Evolutionary conservation across 192 early-diverging fungal genomes (phyloP), one percentile per base, ranked within the genome.

Genomic region (Mortierella claussenii): DNA sequence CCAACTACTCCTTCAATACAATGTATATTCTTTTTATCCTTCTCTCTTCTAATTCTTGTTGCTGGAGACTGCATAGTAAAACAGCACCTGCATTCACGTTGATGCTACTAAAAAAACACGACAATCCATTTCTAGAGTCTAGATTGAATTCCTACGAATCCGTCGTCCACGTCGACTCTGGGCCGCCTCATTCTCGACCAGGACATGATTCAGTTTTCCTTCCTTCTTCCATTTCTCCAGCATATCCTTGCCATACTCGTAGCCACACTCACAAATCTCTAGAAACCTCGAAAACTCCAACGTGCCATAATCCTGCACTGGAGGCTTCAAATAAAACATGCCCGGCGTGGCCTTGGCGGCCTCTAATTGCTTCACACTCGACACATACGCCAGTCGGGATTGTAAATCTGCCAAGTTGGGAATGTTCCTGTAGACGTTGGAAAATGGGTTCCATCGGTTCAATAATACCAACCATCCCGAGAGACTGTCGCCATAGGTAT

Each of bases 391-490:
- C 28, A 99, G 80, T 26, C 96, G 85, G 20, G 90, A 89, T 80
- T 99, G 98, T 66, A 99, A 92, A 67, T 99, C 98, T 2, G 95
- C 90, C 65, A 99, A 85, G 5, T 86, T 89, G 18, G 98, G 98
- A 34, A 99, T 95, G 24, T 85, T 81, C 50, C 86, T 85, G 46
- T 87, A 79, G 44, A 74, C 50, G 24, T 60, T 68, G 69, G 83
- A 83, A 54, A 97, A 89, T 0, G 97, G 97, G 55, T 97, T 94
- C 47, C 88, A 88, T 13, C 90, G 84, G 65, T 93, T 90, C 37
- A 95, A 70, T 12, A 97, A 69, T 7, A 96, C 92, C 85, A 93
- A 92, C 89, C 92, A 94, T n/a, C 98, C 98, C 8, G 91, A 93
- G 23, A 99, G 83, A 5, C 92, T 89, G 60, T 96, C 97, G 30